Evolutionary conservation across 177 flowering plant species (phyloP).

Genomic region (Vitis hybrid): DNA sequence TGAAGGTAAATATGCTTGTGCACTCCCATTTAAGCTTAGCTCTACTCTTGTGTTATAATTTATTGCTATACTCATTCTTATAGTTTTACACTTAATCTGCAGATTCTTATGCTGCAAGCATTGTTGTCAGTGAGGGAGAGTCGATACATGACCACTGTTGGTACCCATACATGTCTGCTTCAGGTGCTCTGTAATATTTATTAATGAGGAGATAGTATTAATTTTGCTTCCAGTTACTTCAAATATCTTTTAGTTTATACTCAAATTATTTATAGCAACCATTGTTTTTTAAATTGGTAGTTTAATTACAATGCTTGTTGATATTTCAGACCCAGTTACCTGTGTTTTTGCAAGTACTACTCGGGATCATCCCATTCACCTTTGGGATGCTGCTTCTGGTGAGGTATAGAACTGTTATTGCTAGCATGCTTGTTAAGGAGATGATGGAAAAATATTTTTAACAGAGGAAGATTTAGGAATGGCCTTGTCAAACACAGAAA

Average conservation of each 20-base stretch:
- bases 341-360: conserved; percentile 91
- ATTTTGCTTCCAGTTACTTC: background rate
- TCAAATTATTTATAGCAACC: background rate
- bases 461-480: background rate
- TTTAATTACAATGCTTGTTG: conserved; percentile 15
- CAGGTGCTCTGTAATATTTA: conserved; percentile 48
- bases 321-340: conserved; percentile 67
- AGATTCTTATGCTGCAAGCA: conserved; percentile 76
- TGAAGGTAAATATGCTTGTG: conserved; percentile 40
- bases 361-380: conserved; percentile 97
- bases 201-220: background rate
- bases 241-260: background rate
- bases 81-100: conserved; percentile 21
- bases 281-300: background rate
- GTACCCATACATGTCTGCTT: conserved; percentile 93
- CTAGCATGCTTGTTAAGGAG: background rate
- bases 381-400: conserved; percentile 91
- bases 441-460: background rate
- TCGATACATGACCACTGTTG: conserved; percentile 94
- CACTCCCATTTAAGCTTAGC: background rate
- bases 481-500: conserved; percentile 2
- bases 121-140: conserved; percentile 76
- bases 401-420: conserved; percentile 49
- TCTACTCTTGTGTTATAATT: background rate
- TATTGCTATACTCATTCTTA: background rate